Base-by-base conservation (phyloP, 768 basidiomycete species). In the Kwoniella sp. region DNA sequence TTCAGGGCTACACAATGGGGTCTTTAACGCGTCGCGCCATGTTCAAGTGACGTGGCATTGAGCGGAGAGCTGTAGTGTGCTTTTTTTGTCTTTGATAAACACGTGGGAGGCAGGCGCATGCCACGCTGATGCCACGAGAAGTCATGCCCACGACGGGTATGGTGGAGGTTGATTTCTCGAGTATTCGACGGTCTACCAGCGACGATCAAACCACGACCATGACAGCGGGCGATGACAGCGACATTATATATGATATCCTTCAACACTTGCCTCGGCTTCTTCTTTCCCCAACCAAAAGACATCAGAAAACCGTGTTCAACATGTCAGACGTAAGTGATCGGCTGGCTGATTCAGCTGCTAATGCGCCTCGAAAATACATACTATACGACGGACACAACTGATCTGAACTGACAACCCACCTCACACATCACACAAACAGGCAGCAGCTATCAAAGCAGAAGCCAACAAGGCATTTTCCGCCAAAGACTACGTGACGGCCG, bases 391-490 rank as follows among this genome's bases (percentile, higher is more conserved):
- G 29, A 28, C 48, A 29, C 34, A 26, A n/a, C n/a, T n/a, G n/a
- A 34, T 34, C 34, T n/a, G 22, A 30, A 38, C 48, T 63, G 56
- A 51, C 34, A 2, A n/a, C 22, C 26, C 8, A 37, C 38, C 29
- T 22, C 23, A 15, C 29, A 51, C 55, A 0, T 52, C 29, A 9
- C 41, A 8, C 34, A 25, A 47, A 26, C 65, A 86, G 85, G 84
- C 83, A 54, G 83, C 84, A 78, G 83, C 87, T 65, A 84, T 96
- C 70, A 97, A 97, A 84, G 90, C 92, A 77, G 87, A 87, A 77
- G 94, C 93, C 75, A 97, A 97, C 85, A 93, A 93, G 77, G 93
- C 94, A 23, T 97, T 97, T 82, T 85, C 90, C 41, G 91, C 91
- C 61, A 96, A 93, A 80, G 87, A 96, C 73, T 96, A 91, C 82